Base-by-base conservation (phyloP, 371 early-diverging fungal genomes). In the Conidiobolus incongruus region DNA sequence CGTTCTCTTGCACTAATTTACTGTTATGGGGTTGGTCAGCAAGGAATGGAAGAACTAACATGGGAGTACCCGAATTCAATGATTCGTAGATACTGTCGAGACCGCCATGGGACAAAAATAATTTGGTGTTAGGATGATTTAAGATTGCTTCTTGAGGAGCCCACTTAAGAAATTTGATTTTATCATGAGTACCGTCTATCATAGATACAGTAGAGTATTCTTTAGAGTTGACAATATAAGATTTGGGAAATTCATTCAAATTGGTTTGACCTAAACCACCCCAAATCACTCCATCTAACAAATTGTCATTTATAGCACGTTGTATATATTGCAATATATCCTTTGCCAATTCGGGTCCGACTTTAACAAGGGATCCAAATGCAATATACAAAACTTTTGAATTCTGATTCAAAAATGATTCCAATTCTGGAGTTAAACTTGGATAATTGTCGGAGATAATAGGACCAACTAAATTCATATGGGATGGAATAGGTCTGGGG, bases 71-170 rank as follows among this genome's bases (percentile, higher is more conserved):
- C 4, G 47, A 20, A 8, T 19, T 7, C 10, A 47, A n/a, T 3
- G 34, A 11, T 47, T 47, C 47, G 17, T 31, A 34, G 1, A 35
- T 38, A 2, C 34, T 33, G 4, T 33, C 47, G 1, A 47, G 7
- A 17, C 47, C 47, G 24, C 47, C 37, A 28, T 47, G 47, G 24
- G 40, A 34, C 11, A 47, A 33, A 21, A 47, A 47, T 4, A 35
- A 4, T 19, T 40, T 39, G 3, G 40, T 40, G 19, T 19, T 16
- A 4, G 32, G 22, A 34, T 47, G 47, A 15, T 40, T 33, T 19
- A 47, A 23, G 12, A 47, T 31, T 10, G 35, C 34, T 3, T 22
- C 38, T 26, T 47, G 47, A 2, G 47, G 47, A 11, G 47, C 47
- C 34, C 40, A 28, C 5, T 30, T 31, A 1, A 46, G 19, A 15